Percentiles rank a stretch among this genome's conserved stretches.
Conservation (phyloP, 805 yeast genomes). For the Wickerhamiella brachini region DNA sequence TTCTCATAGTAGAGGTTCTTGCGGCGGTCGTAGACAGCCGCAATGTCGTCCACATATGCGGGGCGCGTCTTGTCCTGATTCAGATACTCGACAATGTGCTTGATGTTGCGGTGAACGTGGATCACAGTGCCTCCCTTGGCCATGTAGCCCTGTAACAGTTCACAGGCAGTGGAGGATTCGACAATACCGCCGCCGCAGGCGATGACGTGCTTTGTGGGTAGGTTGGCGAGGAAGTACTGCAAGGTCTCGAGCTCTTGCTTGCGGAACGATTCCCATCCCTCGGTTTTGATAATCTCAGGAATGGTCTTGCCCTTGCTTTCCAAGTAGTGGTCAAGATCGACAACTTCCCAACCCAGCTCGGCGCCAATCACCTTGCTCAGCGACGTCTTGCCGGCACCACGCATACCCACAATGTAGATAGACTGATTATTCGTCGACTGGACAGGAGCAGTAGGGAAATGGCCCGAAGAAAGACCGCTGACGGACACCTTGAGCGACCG, state of each 20-base stretch:
- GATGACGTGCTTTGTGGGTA: conserved; percentile 46
- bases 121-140: conserved; percentile 63
- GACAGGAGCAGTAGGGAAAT: conserved; percentile 2
- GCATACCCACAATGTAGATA: conserved; percentile 84
- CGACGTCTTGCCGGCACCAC: conserved; percentile 94
- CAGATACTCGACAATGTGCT: conserved; percentile 63
- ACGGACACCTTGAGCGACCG: conserved; percentile 51
- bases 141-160: conserved; percentile 40
- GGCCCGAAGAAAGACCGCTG: conserved; percentile 54
- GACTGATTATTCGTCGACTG: conserved; percentile 32
- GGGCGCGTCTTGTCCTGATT: conserved; percentile 76
- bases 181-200: conserved; percentile 97
- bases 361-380: conserved; percentile 68
- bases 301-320: conserved; percentile 37
- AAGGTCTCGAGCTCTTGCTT: conserved; percentile 46
- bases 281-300: conserved; percentile 38
- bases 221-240: conserved; percentile 31
- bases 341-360: conserved; percentile 40
- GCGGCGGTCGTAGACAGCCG: conserved; percentile 73
- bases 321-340: conserved; percentile 66
- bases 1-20: conserved; percentile 66
- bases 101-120: conserved; percentile 79
- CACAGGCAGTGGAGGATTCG: conserved; percentile 58
- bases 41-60: conserved; percentile 66
- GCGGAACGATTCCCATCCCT: conserved; percentile 87